Evolutionary conservation across 768 basidiomycete species (phyloP).

Genomic region (Heimioporus sp.): DNA sequence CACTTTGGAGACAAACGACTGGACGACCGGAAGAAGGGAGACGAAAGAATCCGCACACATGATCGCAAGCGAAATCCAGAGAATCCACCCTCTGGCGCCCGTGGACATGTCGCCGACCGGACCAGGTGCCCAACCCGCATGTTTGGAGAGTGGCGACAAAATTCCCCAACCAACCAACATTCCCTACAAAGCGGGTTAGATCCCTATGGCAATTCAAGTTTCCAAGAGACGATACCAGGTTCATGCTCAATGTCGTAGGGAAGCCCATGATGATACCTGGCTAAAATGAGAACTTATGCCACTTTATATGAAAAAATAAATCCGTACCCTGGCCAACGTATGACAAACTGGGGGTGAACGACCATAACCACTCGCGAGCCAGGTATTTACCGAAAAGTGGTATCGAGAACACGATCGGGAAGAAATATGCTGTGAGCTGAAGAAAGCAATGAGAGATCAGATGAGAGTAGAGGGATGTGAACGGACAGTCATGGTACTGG

Average conservation of each 20-base stretch:
- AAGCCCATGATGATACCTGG: constrained; percentile 97
- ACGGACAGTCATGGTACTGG: constrained; percentile 73
- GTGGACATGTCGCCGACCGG: constrained; percentile 82
- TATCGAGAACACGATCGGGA: constrained; percentile 84
- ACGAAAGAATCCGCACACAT: constrained; percentile 93
- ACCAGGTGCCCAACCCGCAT: constrained; percentile 89
- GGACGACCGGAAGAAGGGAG: constrained; percentile 74
- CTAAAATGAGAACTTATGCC: constrained; percentile 2
- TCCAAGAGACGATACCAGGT: constrained; percentile 50
- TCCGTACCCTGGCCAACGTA: constrained; percentile 83
- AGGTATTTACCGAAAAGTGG: constrained; percentile 83
- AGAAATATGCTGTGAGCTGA: constrained; percentile 84
- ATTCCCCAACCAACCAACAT: constrained; percentile 98
- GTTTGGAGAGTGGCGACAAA: constrained; percentile 84
- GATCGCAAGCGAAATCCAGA: constrained; percentile 94
- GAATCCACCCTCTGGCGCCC: constrained; percentile 93
- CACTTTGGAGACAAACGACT: constrained; percentile 46
- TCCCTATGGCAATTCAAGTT: background rate
- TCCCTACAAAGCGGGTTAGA: constrained; percentile 48
- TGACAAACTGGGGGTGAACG: constrained; percentile 86
- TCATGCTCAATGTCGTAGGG: constrained; percentile 93
- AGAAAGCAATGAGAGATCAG: background rate
- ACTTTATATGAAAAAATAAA: background rate
- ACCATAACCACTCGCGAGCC: constrained; percentile 90
- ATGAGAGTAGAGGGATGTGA: background rate